A percentile compares a stretch with the other conserved stretches of the same genome.
Evolutionary conservation across 140 eudicot genomes (phyloP).

Genomic region (Ambrosia hybrid): DNA sequence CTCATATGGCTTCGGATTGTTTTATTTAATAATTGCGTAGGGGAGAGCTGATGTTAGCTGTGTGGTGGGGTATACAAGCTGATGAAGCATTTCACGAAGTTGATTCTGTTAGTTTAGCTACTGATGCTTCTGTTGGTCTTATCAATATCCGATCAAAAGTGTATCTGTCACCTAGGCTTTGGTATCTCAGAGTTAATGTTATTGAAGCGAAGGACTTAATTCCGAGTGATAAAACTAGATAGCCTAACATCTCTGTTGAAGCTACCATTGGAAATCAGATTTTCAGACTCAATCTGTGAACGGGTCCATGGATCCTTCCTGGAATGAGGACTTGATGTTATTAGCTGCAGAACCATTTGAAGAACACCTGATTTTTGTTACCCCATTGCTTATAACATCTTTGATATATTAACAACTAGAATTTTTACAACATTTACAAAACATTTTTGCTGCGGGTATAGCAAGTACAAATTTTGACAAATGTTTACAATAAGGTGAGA

Average conservation of each 20-base stretch:
- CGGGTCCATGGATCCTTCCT: background rate
- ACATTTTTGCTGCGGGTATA: too few species aligned
- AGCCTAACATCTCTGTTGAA: conserved; percentile 45
- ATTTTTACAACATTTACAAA: too few species aligned
- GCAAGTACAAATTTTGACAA: too few species aligned
- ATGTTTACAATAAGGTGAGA: too few species aligned
- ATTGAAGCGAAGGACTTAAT: conserved; percentile 50
- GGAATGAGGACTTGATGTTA: conserved; percentile 29
- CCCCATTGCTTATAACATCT: too few species aligned
- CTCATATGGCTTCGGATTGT: too few species aligned
- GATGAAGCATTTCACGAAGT: conserved; percentile 59
- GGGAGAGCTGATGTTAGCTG: conserved; percentile 59
- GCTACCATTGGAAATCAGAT: conserved; percentile 48
- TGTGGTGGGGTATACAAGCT: conserved; percentile 54
- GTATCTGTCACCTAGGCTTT: conserved; percentile 19
- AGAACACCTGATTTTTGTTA: conserved; percentile 6
- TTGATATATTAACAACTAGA: too few species aligned
- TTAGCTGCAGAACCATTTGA: conserved; percentile 31
- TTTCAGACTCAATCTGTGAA: conserved; percentile 23
- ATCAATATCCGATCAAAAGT: conserved; percentile 37
- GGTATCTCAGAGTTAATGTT: background rate
- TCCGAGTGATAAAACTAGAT: conserved; percentile 38
- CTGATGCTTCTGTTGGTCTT: conserved; percentile 26
- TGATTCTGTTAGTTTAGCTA: conserved; percentile 28
- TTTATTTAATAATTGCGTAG: background rate